phyloP scores from a whole-genome alignment of 2,329 filamentous ascomycete genomes.

The Diaporthe citriasiana region DNA sequence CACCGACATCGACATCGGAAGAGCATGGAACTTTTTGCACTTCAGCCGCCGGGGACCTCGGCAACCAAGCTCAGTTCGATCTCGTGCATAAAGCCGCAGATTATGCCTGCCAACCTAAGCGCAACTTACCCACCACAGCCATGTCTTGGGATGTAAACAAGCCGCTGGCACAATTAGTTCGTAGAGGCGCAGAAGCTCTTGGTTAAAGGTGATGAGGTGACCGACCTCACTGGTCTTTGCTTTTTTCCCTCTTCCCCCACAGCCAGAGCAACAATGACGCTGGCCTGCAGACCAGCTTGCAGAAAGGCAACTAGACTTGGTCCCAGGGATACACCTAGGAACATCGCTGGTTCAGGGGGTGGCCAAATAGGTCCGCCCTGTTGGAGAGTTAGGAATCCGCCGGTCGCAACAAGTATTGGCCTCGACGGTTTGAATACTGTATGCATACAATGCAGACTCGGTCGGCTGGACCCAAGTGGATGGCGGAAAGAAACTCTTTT shows the following conservation, averaged over 20 bases:
- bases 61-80: slow-evolving; percentile 21
- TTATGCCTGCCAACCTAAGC: neutral
- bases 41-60: slow-evolving; percentile 15
- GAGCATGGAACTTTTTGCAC: slow-evolving; percentile 10
- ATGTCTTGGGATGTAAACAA: neutral
- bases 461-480: neutral
- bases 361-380: slow-evolving; percentile 3
- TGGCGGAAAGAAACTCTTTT: neutral
- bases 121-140: neutral
- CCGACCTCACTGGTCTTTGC: neutral
- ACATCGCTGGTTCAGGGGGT: slow-evolving; percentile 7
- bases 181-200: neutral
- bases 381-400: slow-evolving; percentile 13
- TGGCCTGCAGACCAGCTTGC: neutral
- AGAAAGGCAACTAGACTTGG: neutral
- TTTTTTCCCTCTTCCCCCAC: neutral
- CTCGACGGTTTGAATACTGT: neutral
- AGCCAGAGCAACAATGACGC: neutral
- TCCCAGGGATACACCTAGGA: slow-evolving; percentile 15
- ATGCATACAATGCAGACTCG: neutral
- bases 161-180: neutral
- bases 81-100: slow-evolving; percentile 15
- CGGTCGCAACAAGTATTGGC: neutral
- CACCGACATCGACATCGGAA: neutral
- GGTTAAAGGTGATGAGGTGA: neutral